A percentile compares a stretch with the other conserved stretches of the same genome.
These are phyloP conservation scores for Ceratocystis albifundus DNA, from an alignment of 2,329 filamentous ascomycete genomes.

Conservation along the genomic window DNA sequence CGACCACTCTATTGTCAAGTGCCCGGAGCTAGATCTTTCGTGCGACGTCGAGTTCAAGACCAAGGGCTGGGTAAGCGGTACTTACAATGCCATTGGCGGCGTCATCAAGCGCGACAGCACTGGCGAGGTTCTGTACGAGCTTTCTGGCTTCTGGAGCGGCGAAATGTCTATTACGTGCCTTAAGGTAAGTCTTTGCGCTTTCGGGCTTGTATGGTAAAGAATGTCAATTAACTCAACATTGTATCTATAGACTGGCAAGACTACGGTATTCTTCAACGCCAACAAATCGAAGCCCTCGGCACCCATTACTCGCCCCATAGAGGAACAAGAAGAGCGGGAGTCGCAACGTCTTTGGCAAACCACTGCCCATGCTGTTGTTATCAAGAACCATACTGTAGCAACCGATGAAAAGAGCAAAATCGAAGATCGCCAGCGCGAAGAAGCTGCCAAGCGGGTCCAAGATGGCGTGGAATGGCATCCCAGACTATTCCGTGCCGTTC, in stretches of 20 bases:
- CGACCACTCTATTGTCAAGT: constrained; percentile 86
- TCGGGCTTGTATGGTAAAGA: background rate
- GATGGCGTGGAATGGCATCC: constrained; percentile 81
- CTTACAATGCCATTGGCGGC: constrained; percentile 91
- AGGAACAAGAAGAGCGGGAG: constrained; percentile 81
- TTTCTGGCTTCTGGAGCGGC: constrained; percentile 85
- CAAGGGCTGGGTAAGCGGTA: constrained; percentile 92
- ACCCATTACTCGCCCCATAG: constrained; percentile 61
- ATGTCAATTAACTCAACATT: background rate
- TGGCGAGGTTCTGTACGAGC: constrained; percentile 76
- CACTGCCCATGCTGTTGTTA: constrained; percentile 70
- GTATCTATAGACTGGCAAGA: constrained; percentile 64
- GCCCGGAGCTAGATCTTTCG: constrained; percentile 72
- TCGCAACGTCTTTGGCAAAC: constrained; percentile 79
- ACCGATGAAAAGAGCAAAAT: constrained; percentile 96
- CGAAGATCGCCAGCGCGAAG: constrained; percentile 82
- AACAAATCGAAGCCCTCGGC: constrained; percentile 62
- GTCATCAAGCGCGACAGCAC: constrained; percentile 79
- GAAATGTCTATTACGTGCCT: constrained; percentile 89
- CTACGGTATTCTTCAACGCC: constrained; percentile 82
- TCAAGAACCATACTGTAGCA: constrained; percentile 74
- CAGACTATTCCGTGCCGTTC: constrained; percentile 66
- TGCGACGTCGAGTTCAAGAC: constrained; percentile 98
- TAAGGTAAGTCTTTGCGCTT: constrained; percentile 42
- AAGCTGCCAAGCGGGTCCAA: constrained; percentile 67